Base-by-base conservation (phyloP, 2,329 filamentous ascomycete species). In the Ambrosiella cleistominuta region DNA sequence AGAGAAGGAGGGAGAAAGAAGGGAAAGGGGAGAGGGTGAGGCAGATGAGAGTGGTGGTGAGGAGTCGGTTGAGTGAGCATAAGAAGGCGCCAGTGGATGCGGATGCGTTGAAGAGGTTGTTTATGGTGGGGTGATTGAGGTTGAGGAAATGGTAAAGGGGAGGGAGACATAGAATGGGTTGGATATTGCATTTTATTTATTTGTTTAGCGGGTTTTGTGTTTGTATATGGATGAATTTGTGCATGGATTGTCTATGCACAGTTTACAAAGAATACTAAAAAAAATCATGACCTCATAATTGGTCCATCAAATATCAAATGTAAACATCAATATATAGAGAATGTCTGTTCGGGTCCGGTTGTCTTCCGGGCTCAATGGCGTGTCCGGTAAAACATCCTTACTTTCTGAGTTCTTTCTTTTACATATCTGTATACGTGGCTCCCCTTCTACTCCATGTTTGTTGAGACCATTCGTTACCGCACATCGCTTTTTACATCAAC, bases 81-180 rank as follows among this genome's bases (percentile, higher is more conserved):
- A 57, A 52, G 8, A 60, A 60, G 44, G 50, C 59, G 27, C 56
- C 59, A 12, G 19, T 60, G 52, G 59, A 60, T 57, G 55, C 56
- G 27, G 56, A 57, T 45, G 59, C 59, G 9, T 55, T 60, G 56
- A 60, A 60, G 52, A 52, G 45, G 54, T 56, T 59, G 44, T 59
- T 59, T 12, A 59, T 59, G 57, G 57, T 59, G 36, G 51, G 57
- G 38, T 59, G 38, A 56, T 15, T 8, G 3, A 9, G 2, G 19
- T 35, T 7, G 37, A 35, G 12, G 12, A 1, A 36, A 13, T 8
- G 2, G 44, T n/a, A 2, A 15, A 15, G 44, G n/a, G 11, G 8
- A 47, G 8, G 11, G n/a, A 2, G 7, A 17, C 44, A 13, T 47
- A 17, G 44, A n/a, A 17, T 2, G 44, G 44, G n/a, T 13, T 47